Base-by-base conservation (phyloP, 257 asterid species). In the Paraleonurus japonicus region DNA sequence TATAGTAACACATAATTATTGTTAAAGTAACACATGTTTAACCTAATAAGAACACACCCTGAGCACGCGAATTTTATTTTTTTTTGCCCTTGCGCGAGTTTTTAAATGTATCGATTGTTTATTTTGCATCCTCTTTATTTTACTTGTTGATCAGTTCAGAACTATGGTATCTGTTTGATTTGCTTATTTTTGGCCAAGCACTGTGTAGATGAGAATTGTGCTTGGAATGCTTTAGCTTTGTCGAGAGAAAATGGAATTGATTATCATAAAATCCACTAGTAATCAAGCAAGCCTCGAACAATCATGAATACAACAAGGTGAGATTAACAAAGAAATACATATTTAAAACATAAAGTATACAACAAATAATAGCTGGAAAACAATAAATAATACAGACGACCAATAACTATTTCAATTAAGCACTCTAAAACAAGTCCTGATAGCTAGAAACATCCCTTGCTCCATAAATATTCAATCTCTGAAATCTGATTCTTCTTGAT, bases 381-480 rank as follows among this genome's bases (percentile, higher is more conserved):
- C 76, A 67, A 72, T 19, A 77, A 71, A 32, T 61, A 10, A 57
- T 27, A 24, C 22, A 60, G 39, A 70, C 24, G 50, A 65, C n/a
- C 39, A 22, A 63, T 39, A 71, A 64, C 59, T 20, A 28, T 20
- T 62, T 23, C 26, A 64, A 71, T 57, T 13, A 7, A 65, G 58
- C 65, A 76, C 41, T 65, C 77, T 28, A 62, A 65, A 57, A 69
- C 35, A 20, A 8, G 55, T 20, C 48, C 32, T 24, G 43, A 35
- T 8, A 35, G 32, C 68, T 48, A 33, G 26, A 59, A 48, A 61
- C 32, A 37, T 47, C 63, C 17, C 15, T 20, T 15, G 16, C 20
- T 39, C 67, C 3, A 1, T n/a, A 24, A 8, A 30, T 57, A 11
- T 37, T 55, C 33, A 65, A n/a, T 27, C 68, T 65, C 67, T 9